Percentiles rank a stretch among this genome's conserved stretches.
phyloP scores from a whole-genome alignment of 179 eudicot species.

The Silene noctiflora region DNA sequence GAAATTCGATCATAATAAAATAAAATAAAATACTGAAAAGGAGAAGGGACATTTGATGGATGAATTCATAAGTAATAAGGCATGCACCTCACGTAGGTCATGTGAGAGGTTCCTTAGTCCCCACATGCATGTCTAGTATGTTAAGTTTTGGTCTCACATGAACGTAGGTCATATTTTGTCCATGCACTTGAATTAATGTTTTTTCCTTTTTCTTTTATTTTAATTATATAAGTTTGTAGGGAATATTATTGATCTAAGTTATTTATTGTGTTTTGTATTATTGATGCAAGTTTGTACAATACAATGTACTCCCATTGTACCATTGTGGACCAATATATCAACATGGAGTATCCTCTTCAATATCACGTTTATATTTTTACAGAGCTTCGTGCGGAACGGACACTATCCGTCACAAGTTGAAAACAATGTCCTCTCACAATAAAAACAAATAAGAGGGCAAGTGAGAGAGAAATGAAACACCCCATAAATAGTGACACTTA shows the following conservation, averaged over 20 bases:
- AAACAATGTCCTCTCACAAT: too few relatives aligned
- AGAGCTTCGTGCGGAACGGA: too few relatives aligned
- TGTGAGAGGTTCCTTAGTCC: slow-evolving; percentile 51
- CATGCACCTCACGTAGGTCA: slow-evolving; percentile 56
- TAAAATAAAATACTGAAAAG: background rate
- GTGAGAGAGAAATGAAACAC: too few relatives aligned
- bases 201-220: background rate
- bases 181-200: slow-evolving; percentile 28
- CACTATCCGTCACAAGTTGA: too few relatives aligned
- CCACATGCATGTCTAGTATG: slow-evolving; percentile 56
- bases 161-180: slow-evolving; percentile 40
- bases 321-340: slow-evolving; percentile 15
- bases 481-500: too few relatives aligned
- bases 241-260: background rate
- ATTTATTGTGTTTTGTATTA: background rate
- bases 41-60: slow-evolving; percentile 3
- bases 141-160: slow-evolving; percentile 30
- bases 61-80: slow-evolving; percentile 22
- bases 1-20: too few relatives aligned
- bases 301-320: slow-evolving; percentile 37
- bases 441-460: too few relatives aligned
- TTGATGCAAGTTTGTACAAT: slow-evolving; percentile 20
- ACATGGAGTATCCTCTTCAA: background rate
- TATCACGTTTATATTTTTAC: too few relatives aligned
- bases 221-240: background rate